Evolutionary conservation across 805 yeast species (phyloP), one percentile per base, ranked within the genome.

Genomic region (Wickerhamomyces ciferrii): DNA sequence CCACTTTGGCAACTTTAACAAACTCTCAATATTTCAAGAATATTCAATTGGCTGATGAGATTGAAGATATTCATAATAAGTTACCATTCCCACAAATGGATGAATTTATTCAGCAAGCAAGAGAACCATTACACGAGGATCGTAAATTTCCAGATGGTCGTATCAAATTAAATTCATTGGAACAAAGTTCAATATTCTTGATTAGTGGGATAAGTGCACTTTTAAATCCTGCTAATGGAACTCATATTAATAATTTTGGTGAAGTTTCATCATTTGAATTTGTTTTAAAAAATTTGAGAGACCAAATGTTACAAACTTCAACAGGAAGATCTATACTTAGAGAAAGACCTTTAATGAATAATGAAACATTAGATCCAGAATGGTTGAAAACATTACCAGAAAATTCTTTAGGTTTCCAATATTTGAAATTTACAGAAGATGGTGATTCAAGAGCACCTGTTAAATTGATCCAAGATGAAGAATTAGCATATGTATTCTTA

Each of bases 401-500:
- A 18, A 81, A 81, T 54, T 76, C 96, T 0, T 67, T 94, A 37
- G 99, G 98, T 1, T 69, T 76, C 44, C 79, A 84, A n/a, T 94
- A 90, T 61, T 84, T 83, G 45, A 74, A 79, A 41, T 97, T 94
- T 64, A 90, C 92, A 1, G 96, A 88, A 1, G 83, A 94, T 4
- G 97, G 97, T 2, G 99, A 94, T 61, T 91, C 96, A 0, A 74
- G 99, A 55, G 90, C 84, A 2, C 84, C 89, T 1, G 98, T 94
- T 10, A 80, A 79, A 49, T 94, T 79, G 65, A 88, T 94, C 39
- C 91, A 87, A 52, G 90, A 94, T 60, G 91, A 87, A 39, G 95
- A 89, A 58, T 77, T 88, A 53, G 97, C 97, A 1, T 94, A 84
- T 60, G 84, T 92, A n/a, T 89, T 83, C 71, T 95, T 89, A 63